Evolutionary conservation across 495 filamentous ascomycete genomes (phyloP).

Genomic region (Podospora sp.): DNA sequence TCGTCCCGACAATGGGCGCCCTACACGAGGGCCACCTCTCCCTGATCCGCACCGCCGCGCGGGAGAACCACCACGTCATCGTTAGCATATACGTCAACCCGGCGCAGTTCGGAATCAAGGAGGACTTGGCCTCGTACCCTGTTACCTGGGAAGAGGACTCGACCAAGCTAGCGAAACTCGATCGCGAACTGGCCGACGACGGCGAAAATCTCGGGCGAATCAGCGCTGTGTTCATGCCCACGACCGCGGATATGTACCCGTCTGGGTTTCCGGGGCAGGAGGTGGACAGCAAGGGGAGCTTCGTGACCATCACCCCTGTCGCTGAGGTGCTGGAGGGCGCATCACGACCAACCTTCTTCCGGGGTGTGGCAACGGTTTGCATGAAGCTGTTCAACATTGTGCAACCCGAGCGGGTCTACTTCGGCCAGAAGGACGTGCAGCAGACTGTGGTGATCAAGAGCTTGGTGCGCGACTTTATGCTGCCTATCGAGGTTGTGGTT

Average conservation of each 20-base stretch:
- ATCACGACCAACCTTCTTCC: slow-evolving; percentile 90
- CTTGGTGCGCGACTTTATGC: slow-evolving; percentile 84
- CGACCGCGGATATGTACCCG: slow-evolving; percentile 84
- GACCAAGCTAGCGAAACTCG: slow-evolving; percentile 64
- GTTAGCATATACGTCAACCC: slow-evolving; percentile 95
- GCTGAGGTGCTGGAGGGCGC: slow-evolving; percentile 78
- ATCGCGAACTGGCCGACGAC: slow-evolving; percentile 67
- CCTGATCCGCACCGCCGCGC: slow-evolving; percentile 81
- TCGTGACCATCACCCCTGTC: slow-evolving; percentile 90
- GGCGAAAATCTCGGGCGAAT: slow-evolving; percentile 64
- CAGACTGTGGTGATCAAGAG: slow-evolving; percentile 88
- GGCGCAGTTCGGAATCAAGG: slow-evolving; percentile 89
- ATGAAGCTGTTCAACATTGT: slow-evolving; percentile 97
- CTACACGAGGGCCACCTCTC: slow-evolving; percentile 89
- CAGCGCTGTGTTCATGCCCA: slow-evolving; percentile 82
- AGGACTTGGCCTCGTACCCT: slow-evolving; percentile 86
- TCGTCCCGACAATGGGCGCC: slow-evolving; percentile 97
- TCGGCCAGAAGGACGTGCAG: slow-evolving; percentile 97
- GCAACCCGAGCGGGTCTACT: slow-evolving; percentile 85
- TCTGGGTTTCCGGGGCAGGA: slow-evolving; percentile 80
- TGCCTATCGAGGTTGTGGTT: slow-evolving; percentile 75
- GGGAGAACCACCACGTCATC: slow-evolving; percentile 80
- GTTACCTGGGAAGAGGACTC: slow-evolving; percentile 85
- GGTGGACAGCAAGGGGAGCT: slow-evolving; percentile 74
- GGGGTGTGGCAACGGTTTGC: slow-evolving; percentile 93